A percentile compares a stretch with the other conserved stretches of the same genome.
phyloP scores from a whole-genome alignment of 2,329 filamentous ascomycete genomes.

The Clathrospora elynae region DNA sequence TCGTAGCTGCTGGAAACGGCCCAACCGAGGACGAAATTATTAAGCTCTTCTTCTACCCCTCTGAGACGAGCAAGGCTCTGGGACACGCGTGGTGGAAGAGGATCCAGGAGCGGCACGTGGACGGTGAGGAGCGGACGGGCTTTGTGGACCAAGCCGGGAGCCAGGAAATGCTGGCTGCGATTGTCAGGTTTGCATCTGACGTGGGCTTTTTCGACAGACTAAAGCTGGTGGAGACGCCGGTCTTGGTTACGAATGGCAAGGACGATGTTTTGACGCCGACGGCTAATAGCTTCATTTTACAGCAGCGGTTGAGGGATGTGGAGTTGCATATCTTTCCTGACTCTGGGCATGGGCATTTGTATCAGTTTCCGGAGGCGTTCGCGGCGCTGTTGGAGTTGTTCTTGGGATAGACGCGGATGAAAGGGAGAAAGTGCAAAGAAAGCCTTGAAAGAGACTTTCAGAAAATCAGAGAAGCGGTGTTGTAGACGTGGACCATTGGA shows the following conservation, averaged over 20 bases:
- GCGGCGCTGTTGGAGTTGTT: slow-evolving; percentile 18
- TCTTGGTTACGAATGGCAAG: slow-evolving; percentile 36
- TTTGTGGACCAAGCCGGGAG: too few species aligned
- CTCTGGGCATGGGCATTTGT: slow-evolving; percentile 28
- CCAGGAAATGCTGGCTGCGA: too few species aligned
- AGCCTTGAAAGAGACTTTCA: too few species aligned
- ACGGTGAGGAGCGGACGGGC: not conserved
- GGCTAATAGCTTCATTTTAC: slow-evolving; percentile 19
- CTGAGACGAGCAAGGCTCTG: slow-evolving; percentile 11
- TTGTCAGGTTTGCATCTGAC: too few species aligned
- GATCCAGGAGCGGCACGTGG: slow-evolving; percentile 2
- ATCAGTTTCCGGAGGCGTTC: slow-evolving; percentile 23
- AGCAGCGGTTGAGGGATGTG: slow-evolving; percentile 17
- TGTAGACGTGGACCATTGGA: too few species aligned
- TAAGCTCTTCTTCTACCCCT: slow-evolving; percentile 15
- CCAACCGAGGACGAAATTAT: slow-evolving; percentile 2
- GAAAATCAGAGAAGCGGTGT: too few species aligned
- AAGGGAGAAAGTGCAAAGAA: too few species aligned
- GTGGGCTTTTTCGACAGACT: slow-evolving; percentile 35
- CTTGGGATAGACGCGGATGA: slow-evolving; percentile 8
- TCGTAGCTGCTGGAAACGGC: not conserved
- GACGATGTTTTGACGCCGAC: slow-evolving; percentile 24
- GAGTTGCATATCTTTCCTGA: slow-evolving; percentile 25
- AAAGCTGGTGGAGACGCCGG: slow-evolving; percentile 33
- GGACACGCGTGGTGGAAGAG: slow-evolving; percentile 7